Base-by-base conservation (phyloP, 768 basidiomycete genomes). In the Clavulina sp. region DNA sequence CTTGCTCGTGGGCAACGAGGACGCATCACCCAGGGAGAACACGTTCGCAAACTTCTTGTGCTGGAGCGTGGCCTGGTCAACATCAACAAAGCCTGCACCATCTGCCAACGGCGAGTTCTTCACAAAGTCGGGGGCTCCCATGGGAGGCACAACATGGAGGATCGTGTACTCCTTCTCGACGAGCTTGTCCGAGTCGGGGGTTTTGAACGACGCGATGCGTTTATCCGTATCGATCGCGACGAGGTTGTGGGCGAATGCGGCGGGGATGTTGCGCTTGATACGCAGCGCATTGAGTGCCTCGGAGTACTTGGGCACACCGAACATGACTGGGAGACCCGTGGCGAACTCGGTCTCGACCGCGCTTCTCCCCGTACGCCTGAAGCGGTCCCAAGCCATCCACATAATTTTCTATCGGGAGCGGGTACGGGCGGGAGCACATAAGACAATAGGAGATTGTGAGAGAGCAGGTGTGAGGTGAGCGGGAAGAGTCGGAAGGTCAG, bases 381-480 rank as follows among this genome's bases (percentile, higher is more conserved):
- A 87, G 46, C 78, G 70, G 61, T 91, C 85, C 84, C 85, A 88
- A 43, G 85, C 84, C 84, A 89, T 87, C 87, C 88, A 93, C 84
- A 93, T 89, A 50, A 91, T 84, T 66, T 92, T 89, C 62, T 88
- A 84, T 19, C 84, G 83, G 16, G 81, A 83, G n/a, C n/a, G n/a
- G n/a, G n/a, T n/a, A n/a, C n/a, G 84, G 57, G n/a, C n/a, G n/a
- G 13, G 43, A 38, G 13, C 36, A 38, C 13, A 38, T 38, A 21
- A 38, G n/a, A n/a, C n/a, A 18, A 48, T 57, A 29, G 18, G 38
- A 38, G 5, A 32, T 38, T 6, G 41, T 32, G 43, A 47, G 55
- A 44, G 33, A 43, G 23, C 6, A 24, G 7, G 9, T 47, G 21
- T 31, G 2, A 28, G 23, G 30, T 21, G 28, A 46, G 26, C 23